Percentiles rank a stretch among this genome's conserved stretches.
Evolutionary conservation across 106 monocot genomes (phyloP).

Genomic region (Allium fistulosum): DNA sequence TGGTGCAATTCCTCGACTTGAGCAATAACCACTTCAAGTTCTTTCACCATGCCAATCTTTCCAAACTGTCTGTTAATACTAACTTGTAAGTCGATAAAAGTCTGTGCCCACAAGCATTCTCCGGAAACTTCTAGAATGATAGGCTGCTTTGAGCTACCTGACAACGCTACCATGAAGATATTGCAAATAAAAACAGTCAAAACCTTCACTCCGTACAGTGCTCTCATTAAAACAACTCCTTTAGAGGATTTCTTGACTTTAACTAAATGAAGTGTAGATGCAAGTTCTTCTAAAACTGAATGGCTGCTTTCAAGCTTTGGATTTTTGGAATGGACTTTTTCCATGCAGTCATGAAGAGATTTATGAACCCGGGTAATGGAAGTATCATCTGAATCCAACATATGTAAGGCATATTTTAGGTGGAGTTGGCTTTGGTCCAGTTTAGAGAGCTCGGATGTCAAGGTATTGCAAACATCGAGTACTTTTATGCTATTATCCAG

Average conservation of each 20-base stretch:
- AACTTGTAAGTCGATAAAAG: constrained; percentile 45
- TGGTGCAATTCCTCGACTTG: constrained; percentile 25
- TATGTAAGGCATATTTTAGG: constrained; percentile 43
- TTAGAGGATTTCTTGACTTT: constrained; percentile 67
- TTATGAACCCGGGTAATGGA: constrained; percentile 17
- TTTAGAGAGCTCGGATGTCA: constrained; percentile 64
- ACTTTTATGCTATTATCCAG: constrained; percentile 74
- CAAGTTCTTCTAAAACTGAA: constrained; percentile 28
- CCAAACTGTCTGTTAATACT: constrained; percentile 22
- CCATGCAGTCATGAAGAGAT: constrained; percentile 54
- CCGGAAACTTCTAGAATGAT: constrained; percentile 42
- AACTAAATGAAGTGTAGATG: constrained; percentile 19
- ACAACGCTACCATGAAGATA: constrained; percentile 36
- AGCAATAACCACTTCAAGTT: constrained; percentile 33
- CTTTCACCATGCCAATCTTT: constrained; percentile 23
- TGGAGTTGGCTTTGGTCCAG: constrained; percentile 58
- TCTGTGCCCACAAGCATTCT: constrained; percentile 55
- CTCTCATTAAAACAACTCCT: constrained; percentile 63
- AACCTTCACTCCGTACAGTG: constrained; percentile 65
- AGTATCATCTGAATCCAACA: constrained; percentile 15
- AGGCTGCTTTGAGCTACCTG: constrained; percentile 26
- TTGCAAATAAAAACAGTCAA: constrained; percentile 50
- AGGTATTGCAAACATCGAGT: constrained; percentile 75
- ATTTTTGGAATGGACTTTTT: constrained; percentile 17
- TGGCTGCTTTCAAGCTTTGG: constrained; percentile 40